phyloP scores from a whole-genome alignment of 1,284 basidiomycete species.

The Apiotrichum montevideense region DNA sequence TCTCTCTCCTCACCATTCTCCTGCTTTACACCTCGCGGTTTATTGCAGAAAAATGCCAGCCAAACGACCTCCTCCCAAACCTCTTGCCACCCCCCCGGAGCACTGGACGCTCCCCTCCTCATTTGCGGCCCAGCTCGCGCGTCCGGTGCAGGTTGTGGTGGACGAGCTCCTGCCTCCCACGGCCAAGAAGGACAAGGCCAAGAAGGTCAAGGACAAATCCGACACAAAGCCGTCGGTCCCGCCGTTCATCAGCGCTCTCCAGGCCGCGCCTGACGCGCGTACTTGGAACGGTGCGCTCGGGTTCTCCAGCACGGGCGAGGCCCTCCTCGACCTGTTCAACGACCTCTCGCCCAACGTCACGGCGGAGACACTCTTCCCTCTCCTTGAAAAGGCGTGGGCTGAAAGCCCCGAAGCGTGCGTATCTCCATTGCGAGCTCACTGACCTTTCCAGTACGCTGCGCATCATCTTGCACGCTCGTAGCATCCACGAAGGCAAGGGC shows the following conservation, averaged over 20 bases:
- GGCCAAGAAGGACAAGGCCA: neutral
- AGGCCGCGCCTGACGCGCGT: conserved; percentile 5
- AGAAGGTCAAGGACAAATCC: neutral
- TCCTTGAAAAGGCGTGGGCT: too few relatives aligned
- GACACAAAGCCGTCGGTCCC: neutral
- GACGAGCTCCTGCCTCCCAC: conserved; percentile 1
- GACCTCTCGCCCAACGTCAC: too few relatives aligned
- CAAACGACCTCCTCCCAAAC: too few relatives aligned
- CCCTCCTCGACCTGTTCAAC: conserved; percentile 5
- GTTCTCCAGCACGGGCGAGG: neutral
- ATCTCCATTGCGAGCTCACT: too few relatives aligned
- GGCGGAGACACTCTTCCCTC: too few relatives aligned
- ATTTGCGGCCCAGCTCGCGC: conserved; percentile 8
- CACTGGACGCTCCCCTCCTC: conserved; percentile 13
- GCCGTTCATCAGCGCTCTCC: conserved; percentile 22
- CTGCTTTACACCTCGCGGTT: too few relatives aligned
- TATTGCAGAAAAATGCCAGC: too few relatives aligned
- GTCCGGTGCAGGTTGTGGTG: conserved; percentile 4
- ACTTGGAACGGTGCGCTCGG: conserved; percentile 27
- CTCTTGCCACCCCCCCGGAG: neutral
- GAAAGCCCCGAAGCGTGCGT: too few relatives aligned
- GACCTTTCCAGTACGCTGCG: conserved; percentile 19
- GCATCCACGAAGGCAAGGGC: conserved; percentile 37
- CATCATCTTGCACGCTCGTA: conserved; percentile 32
- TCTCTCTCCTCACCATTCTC: too few relatives aligned